These are phyloP conservation scores for Pseudopithomyces maydicus DNA, from an alignment of 2,329 filamentous ascomycete genomes.

Conservation along the genomic window DNA sequence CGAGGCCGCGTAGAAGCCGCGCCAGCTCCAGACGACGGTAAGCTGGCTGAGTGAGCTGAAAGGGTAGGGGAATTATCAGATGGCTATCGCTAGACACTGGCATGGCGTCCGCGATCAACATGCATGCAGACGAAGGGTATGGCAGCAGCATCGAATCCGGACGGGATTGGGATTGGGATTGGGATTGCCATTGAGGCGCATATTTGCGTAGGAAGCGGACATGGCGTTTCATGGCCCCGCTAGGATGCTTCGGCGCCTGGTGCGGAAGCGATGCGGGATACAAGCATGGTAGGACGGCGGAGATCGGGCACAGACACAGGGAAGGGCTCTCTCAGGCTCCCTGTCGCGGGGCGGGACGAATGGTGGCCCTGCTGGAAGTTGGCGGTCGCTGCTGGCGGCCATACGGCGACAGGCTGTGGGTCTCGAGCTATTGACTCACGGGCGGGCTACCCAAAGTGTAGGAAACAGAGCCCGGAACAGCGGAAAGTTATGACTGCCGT, in stretches of 20 bases:
- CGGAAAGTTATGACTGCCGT: conserved; percentile 24
- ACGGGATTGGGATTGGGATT: too few relatives aligned
- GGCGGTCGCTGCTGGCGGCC: conserved; percentile 19
- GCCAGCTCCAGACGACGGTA: conserved; percentile 15
- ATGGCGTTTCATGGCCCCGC: conserved; percentile 40
- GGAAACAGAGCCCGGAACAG: conserved; percentile 26
- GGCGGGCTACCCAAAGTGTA: conserved; percentile 25
- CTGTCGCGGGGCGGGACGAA: conserved; percentile 39
- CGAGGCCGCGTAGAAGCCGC: conserved; percentile 28
- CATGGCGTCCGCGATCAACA: too few relatives aligned
- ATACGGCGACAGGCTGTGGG: conserved; percentile 5
- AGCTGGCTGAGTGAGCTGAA: conserved; percentile 3
- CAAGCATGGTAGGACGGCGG: conserved; percentile 37
- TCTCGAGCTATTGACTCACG: conserved; percentile 15
- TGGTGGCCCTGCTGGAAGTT: conserved; percentile 42
- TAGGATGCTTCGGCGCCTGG: conserved; percentile 35
- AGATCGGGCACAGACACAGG: conserved; percentile 43
- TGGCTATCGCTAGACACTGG: background rate
- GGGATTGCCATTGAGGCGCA: background rate
- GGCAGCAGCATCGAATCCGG: too few relatives aligned
- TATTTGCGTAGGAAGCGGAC: conserved; percentile 26
- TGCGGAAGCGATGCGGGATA: conserved; percentile 45
- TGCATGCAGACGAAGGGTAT: too few relatives aligned
- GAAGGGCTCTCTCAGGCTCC: conserved; percentile 23
- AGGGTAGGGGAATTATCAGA: background rate